Evolutionary conservation across 768 basidiomycete species (phyloP).

Genomic region (Agaricus blazei): DNA sequence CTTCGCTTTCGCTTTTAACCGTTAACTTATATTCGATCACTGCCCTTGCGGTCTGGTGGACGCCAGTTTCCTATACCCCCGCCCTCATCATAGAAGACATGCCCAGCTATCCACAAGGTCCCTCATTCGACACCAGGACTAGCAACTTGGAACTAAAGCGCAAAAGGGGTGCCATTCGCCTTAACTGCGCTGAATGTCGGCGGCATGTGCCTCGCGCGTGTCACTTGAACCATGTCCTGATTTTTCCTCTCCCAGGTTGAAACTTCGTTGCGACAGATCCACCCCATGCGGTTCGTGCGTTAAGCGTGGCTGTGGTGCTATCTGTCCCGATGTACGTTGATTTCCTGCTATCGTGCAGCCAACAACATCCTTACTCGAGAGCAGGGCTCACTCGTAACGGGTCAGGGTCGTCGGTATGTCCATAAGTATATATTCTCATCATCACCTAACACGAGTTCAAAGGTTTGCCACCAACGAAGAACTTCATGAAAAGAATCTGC

Average conservation of each 20-base stretch:
- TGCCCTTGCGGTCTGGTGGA: background rate
- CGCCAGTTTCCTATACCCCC: background rate
- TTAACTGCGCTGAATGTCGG: slow-evolving; percentile 79
- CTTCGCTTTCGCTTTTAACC: too few relatives aligned
- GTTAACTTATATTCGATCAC: background rate
- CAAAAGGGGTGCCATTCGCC: slow-evolving; percentile 67
- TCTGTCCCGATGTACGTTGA: slow-evolving; percentile 69
- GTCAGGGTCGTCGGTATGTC: slow-evolving; percentile 70
- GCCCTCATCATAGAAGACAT: background rate
- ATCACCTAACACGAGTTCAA: background rate
- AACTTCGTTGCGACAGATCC: slow-evolving; percentile 72
- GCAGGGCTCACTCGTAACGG: slow-evolving; percentile 59
- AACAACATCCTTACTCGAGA: slow-evolving; percentile 9
- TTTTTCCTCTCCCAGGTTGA: slow-evolving; percentile 37
- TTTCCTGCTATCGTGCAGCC: background rate
- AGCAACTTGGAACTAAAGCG: slow-evolving; percentile 31
- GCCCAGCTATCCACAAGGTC: background rate
- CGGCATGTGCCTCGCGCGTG: slow-evolving; percentile 36
- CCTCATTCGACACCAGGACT: background rate
- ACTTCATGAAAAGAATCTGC: slow-evolving; percentile 76
- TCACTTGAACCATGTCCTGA: slow-evolving; percentile 2
- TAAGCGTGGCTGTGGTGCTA: slow-evolving; percentile 75
- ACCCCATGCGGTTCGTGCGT: slow-evolving; percentile 78
- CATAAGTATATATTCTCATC: background rate
- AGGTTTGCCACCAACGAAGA: slow-evolving; percentile 79